Base-by-base conservation (phyloP, 108 stramenopile genomes). In the Pseudonitzschia multiseries region DNA sequence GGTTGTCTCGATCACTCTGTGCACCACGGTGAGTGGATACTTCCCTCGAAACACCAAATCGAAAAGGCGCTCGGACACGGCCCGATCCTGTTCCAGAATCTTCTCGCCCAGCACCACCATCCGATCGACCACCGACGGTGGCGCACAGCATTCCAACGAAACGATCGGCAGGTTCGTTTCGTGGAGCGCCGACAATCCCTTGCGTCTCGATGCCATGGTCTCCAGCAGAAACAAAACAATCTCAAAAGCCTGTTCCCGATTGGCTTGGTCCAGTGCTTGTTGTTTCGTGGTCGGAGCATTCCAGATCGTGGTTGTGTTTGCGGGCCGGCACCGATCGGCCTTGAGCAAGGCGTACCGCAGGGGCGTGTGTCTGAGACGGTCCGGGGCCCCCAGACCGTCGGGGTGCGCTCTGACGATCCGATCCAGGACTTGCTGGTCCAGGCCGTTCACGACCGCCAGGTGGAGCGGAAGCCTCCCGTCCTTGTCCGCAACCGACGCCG, bases 391-490 rank as follows among this genome's bases (percentile, higher is more conserved):
- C 52, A 79, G 20, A 42, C 31, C 32, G 8, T 28, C 21, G 8
- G 72, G 66, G 42, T 79, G n/a, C 22, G 78, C 71, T 21, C 54
- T 71, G 26, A 79, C 62, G 28, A 79, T 44, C 40, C 68, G 71
- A 42, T 79, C 78, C 48, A 79, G 21, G 2, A 79, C 33, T 36
- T 33, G 24, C 17, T 56, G 20, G 13, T 68, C 59, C 17, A 65
- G 48, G 32, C 54, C 27, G 21, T 51, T n/a, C 12, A 73, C 36
- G 5, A 53, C 56, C 9, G 78, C 78, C n/a, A 68, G 14, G 29
- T 79, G 78, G 15, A 79, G 36, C 31, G 78, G 71, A 22, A 56
- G 51, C 51, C 72, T 31, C 43, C 78, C 78, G 36, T 79, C 57
- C 15, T 68, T 27, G 24, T 79, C 78, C 24, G 24, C 28, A 20